A percentile compares a stretch with the other conserved stretches of the same genome.
Conservation (phyloP, 768 basidiomycete genomes). For the Trametes cingulata region DNA sequence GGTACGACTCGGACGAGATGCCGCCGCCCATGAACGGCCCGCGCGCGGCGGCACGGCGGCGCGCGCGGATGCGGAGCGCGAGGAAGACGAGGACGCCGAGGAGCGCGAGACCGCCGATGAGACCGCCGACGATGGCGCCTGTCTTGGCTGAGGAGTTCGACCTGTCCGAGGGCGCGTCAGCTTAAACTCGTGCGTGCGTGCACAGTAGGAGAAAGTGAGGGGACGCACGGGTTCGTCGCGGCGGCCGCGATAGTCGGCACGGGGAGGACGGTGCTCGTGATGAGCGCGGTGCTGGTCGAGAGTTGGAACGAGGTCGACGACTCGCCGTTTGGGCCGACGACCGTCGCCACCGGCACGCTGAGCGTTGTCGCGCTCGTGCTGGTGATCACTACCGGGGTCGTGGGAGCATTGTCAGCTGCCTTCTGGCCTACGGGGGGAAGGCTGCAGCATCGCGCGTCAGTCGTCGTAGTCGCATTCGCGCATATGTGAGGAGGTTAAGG, state of each 20-base stretch:
- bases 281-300: conserved; percentile 1
- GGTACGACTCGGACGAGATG: conserved; percentile 13
- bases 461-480: not conserved
- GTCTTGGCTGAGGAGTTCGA: conserved; percentile 1
- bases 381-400: conserved; percentile 2
- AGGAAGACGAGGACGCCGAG: conserved; percentile 12
- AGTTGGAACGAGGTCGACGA: conserved; percentile 9
- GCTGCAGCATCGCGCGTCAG: not conserved
- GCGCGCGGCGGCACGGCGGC: conserved; percentile 7
- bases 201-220: not conserved
- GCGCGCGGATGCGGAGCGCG: conserved; percentile 15
- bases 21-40: conserved; percentile 13
- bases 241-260: not conserved
- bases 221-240: not conserved
- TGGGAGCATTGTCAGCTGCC: conserved; percentile 5
- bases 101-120: conserved; percentile 8
- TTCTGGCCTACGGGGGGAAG: not conserved
- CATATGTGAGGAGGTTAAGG: not conserved
- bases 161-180: not conserved
- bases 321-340: not conserved
- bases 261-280: conserved; percentile 9
- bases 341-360: conserved; percentile 6
- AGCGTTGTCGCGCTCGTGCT: conserved; percentile 2
- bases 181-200: not conserved
- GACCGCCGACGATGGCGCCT: conserved; percentile 17